Evolutionary conservation across 139 green algal genomes (phyloP).

Genomic region (Volvox africanus): DNA sequence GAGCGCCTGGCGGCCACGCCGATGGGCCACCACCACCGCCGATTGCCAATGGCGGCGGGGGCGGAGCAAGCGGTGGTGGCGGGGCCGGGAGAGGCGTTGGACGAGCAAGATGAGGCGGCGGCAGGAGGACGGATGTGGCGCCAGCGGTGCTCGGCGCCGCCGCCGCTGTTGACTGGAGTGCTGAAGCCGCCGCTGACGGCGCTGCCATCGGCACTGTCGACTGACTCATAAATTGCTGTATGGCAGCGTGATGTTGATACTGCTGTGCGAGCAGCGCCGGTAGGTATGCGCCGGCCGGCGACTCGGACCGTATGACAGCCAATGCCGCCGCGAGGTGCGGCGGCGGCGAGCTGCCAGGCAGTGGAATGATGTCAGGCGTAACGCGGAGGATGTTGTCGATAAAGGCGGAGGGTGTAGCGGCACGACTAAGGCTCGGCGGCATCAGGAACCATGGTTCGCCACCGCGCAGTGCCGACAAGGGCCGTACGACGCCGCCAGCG

Average conservation of each 20-base stretch:
- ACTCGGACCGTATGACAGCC: constrained; percentile 6
- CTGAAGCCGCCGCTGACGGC: neutral
- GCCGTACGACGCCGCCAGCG: neutral
- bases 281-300: constrained; percentile 29
- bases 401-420: constrained; percentile 18
- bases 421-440: constrained; percentile 27
- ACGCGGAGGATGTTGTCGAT: constrained; percentile 21
- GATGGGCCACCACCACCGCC: neutral
- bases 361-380: constrained; percentile 29
- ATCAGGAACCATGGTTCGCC: constrained; percentile 28
- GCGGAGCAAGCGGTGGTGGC: constrained; percentile 4
- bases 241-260: neutral
- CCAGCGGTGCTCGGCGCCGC: neutral
- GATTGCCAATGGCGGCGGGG: neutral
- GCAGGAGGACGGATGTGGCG: neutral
- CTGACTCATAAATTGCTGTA: constrained; percentile 21
- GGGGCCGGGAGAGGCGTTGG: neutral
- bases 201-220: neutral
- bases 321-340: constrained; percentile 13
- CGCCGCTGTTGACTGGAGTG: neutral
- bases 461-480: neutral
- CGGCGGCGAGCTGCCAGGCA: constrained; percentile 5
- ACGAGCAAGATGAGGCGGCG: neutral
- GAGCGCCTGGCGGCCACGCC: constrained; percentile 17
- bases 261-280: constrained; percentile 14